phyloP scores from a whole-genome alignment of 2,329 filamentous ascomycete species.

The Colletotrichum shisoi region DNA sequence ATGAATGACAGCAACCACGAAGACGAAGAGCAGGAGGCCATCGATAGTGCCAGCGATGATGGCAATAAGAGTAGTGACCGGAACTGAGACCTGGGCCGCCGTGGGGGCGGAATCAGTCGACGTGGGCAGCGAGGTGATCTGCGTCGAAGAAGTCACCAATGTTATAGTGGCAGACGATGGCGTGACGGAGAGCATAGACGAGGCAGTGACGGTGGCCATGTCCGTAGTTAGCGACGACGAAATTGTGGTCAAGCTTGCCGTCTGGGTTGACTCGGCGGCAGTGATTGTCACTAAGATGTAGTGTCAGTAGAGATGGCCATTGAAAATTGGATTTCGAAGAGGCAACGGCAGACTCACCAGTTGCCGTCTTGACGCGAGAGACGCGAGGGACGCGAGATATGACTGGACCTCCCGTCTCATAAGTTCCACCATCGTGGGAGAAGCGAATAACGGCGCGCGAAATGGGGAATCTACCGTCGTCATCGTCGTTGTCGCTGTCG shows the following conservation, averaged over 20 bases:
- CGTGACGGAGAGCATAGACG: neutral
- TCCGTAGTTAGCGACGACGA: neutral
- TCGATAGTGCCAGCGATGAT: slow-evolving; percentile 1
- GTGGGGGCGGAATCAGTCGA: neutral
- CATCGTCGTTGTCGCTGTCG: neutral
- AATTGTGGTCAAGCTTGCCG: neutral
- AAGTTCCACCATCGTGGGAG: neutral
- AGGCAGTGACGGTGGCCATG: neutral
- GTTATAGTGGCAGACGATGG: neutral
- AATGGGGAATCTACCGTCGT: neutral
- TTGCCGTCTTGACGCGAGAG: slow-evolving; percentile 6
- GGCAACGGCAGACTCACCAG: neutral
- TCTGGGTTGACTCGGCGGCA: neutral
- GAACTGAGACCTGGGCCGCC: neutral
- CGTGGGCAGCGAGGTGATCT: neutral
- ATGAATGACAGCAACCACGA: neutral
- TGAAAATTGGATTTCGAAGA: neutral
- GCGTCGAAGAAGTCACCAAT: neutral
- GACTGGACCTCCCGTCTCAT: slow-evolving; percentile 3
- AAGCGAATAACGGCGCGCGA: neutral
- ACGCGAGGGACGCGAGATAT: slow-evolving; percentile 8
- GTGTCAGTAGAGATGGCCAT: neutral
- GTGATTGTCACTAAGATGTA: neutral
- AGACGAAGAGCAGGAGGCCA: neutral
- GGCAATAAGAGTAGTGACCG: slow-evolving; percentile 3